These are phyloP conservation scores for Hypoxylon sp. DNA, from an alignment of 2,329 filamentous ascomycete genomes.

Conservation along the genomic window DNA sequence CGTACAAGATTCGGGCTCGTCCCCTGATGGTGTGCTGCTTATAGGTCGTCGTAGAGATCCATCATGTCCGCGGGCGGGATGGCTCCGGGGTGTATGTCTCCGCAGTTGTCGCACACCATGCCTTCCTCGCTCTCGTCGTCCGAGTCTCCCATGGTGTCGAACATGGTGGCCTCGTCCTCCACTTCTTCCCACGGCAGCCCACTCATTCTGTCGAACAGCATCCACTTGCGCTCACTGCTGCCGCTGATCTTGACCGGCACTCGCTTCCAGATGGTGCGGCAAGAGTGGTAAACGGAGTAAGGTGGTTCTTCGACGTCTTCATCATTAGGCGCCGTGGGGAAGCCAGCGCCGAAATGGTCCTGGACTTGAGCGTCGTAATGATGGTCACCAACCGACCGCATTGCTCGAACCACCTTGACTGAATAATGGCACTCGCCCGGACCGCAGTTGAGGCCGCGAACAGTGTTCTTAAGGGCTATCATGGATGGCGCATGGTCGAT, in stretches of 20 bases:
- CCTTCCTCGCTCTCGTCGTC: conserved; percentile 38
- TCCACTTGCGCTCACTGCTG: conserved; percentile 54
- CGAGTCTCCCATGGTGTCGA: conserved; percentile 38
- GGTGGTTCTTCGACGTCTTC: conserved; percentile 54
- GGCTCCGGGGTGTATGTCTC: conserved; percentile 43
- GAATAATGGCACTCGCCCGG: conserved; percentile 46
- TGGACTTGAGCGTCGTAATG: conserved; percentile 44
- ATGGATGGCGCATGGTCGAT: conserved; percentile 56
- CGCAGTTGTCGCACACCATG: conserved; percentile 44
- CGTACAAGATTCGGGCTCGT: conserved; percentile 13
- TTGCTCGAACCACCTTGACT: conserved; percentile 56
- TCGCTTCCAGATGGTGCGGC: conserved; percentile 60
- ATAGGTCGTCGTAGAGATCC: conserved; percentile 41
- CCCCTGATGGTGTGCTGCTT: neutral
- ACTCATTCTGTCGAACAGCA: conserved; percentile 53
- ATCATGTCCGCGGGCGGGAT: conserved; percentile 42
- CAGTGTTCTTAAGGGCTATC: conserved; percentile 50
- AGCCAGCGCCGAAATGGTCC: conserved; percentile 38
- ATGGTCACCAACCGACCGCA: conserved; percentile 37
- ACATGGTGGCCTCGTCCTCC: conserved; percentile 43
- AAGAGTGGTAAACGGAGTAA: conserved; percentile 50
- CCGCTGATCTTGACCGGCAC: conserved; percentile 54
- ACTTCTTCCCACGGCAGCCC: conserved; percentile 44
- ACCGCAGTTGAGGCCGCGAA: conserved; percentile 52
- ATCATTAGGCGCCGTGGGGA: conserved; percentile 53